These are phyloP conservation scores for Ophiocordyceps camponoti-floridani DNA, from an alignment of 2,329 filamentous ascomycete genomes.

Conservation along the genomic window DNA sequence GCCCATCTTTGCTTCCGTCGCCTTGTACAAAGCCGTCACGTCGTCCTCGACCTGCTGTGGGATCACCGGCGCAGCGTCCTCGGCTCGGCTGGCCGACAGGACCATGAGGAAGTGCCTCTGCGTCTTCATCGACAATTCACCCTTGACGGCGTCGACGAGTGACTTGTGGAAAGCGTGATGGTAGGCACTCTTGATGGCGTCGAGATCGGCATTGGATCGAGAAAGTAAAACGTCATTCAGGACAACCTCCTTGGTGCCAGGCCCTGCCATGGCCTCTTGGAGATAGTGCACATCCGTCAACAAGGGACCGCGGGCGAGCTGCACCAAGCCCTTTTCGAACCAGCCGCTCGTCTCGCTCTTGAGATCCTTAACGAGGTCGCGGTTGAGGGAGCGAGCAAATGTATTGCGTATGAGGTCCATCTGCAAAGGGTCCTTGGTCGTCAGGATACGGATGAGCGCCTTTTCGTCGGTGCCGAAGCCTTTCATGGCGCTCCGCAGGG, in stretches of 20 bases:
- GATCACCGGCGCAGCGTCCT: constrained; percentile 59
- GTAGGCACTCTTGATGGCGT: constrained; percentile 71
- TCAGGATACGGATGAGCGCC: constrained; percentile 49
- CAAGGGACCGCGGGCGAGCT: constrained; percentile 63
- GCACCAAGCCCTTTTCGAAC: constrained; percentile 57
- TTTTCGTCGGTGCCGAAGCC: constrained; percentile 83
- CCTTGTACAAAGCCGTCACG: constrained; percentile 57
- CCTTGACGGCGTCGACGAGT: constrained; percentile 55
- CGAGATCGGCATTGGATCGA: constrained; percentile 72
- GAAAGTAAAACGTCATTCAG: constrained; percentile 75
- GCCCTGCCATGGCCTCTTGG: constrained; percentile 54
- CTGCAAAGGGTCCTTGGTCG: constrained; percentile 61
- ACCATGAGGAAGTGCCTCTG: constrained; percentile 74
- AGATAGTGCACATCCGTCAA: constrained; percentile 56
- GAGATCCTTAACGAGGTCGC: constrained; percentile 58
- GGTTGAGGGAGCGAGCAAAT: constrained; percentile 45
- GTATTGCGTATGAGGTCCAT: constrained; percentile 48
- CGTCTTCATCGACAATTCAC: constrained; percentile 74
- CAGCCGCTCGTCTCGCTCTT: constrained; percentile 59
- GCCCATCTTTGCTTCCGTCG: constrained; percentile 54
- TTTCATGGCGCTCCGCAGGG: constrained; percentile 71
- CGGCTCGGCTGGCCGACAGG: constrained; percentile 52
- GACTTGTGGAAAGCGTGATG: constrained; percentile 44
- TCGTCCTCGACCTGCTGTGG: constrained; percentile 60
- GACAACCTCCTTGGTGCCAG: constrained; percentile 71